These are phyloP conservation scores for Ceratocystis smalleyi DNA, from an alignment of 2,329 filamentous ascomycete species.

Conservation along the genomic window DNA sequence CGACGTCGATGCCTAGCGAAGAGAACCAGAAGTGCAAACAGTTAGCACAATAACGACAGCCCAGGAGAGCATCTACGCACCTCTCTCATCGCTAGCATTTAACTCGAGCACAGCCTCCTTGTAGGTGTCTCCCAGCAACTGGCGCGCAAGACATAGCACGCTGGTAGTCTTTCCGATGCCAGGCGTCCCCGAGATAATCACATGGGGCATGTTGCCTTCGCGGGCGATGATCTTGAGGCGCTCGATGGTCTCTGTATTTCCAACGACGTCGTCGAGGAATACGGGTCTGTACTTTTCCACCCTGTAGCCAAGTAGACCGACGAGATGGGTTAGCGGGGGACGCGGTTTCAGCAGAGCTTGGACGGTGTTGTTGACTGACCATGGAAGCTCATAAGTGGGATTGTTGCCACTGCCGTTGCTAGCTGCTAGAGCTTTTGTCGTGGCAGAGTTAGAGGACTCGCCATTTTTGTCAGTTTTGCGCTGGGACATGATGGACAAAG, in stretches of 20 bases:
- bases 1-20: constrained; percentile 71
- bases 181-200: constrained; percentile 99
- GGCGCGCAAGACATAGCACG: constrained; percentile 78
- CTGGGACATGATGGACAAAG: constrained; percentile 29
- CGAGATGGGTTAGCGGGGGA: neutral
- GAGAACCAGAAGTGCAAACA: neutral
- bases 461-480: constrained; percentile 37
- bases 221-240: constrained; percentile 95
- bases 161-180: constrained; percentile 98
- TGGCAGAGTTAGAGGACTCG: constrained; percentile 45
- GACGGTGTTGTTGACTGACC: constrained; percentile 32
- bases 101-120: constrained; percentile 95
- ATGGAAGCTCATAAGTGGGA: constrained; percentile 60
- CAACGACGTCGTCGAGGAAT: constrained; percentile 91
- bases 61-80: constrained; percentile 25
- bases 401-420: constrained; percentile 32
- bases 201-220: constrained; percentile 97
- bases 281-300: constrained; percentile 96
- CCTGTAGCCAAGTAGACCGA: constrained; percentile 35
- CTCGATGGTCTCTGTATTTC: constrained; percentile 95
- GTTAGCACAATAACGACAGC: neutral
- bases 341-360: too few species aligned
- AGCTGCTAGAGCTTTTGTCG: constrained; percentile 39
- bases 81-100: constrained; percentile 91
- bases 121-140: constrained; percentile 81